Evolutionary conservation across 495 filamentous ascomycete genomes (phyloP).

Genomic region (Thozetella sp.): DNA sequence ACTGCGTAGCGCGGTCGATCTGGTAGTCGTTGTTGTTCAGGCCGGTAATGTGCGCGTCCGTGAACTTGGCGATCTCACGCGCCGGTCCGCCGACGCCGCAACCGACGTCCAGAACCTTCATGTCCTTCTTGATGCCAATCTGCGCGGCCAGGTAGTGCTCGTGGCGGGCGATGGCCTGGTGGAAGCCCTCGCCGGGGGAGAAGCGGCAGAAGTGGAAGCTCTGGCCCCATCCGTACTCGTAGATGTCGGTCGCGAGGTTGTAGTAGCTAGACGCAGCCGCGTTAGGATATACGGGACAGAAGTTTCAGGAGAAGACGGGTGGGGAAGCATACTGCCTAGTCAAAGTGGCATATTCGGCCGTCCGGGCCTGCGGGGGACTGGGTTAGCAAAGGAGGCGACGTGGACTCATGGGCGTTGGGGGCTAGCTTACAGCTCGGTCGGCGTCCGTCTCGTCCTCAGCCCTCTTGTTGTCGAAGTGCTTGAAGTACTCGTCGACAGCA

Average conservation of each 20-base stretch:
- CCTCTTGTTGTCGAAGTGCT: slow-evolving; percentile 97
- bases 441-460: slow-evolving; percentile 81
- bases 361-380: slow-evolving; percentile 60
- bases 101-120: slow-evolving; percentile 94
- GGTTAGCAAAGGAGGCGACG: slow-evolving; percentile 12
- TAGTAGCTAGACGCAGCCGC: slow-evolving; percentile 73
- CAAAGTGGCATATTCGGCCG: slow-evolving; percentile 89
- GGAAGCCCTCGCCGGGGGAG: slow-evolving; percentile 83
- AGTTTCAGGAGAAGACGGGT: not conserved
- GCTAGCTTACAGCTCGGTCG: slow-evolving; percentile 66
- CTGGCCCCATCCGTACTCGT: slow-evolving; percentile 95
- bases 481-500: slow-evolving; percentile 97
- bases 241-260: slow-evolving; percentile 95
- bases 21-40: slow-evolving; percentile 99
- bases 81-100: slow-evolving; percentile 99
- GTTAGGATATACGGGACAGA: slow-evolving; percentile 12
- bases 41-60: slow-evolving; percentile 84
- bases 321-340: slow-evolving; percentile 79
- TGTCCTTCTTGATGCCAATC: slow-evolving; percentile 82
- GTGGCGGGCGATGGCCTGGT: slow-evolving; percentile 93
- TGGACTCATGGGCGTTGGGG: not conserved
- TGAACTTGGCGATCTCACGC: slow-evolving; percentile 94
- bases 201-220: slow-evolving; percentile 99
- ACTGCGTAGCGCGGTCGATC: slow-evolving; percentile 89
- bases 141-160: slow-evolving; percentile 96